A percentile compares a stretch with the other conserved stretches of the same genome.
phyloP scores from a whole-genome alignment of 345 rosid species.

The Triadica sebifera region DNA sequence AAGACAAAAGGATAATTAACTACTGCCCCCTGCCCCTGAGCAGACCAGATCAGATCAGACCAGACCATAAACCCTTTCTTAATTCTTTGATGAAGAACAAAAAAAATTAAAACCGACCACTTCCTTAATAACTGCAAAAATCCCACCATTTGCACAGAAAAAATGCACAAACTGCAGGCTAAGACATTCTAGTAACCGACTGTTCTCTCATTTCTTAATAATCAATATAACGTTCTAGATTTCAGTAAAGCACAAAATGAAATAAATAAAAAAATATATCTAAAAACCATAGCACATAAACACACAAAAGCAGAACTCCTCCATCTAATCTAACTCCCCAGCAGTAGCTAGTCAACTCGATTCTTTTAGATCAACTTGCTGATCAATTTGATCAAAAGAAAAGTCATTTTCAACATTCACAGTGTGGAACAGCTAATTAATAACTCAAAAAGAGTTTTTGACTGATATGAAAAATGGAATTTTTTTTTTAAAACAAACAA shows the following conservation, averaged over 20 bases:
- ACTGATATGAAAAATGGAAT: not conserved
- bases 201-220: slow-evolving; percentile 9
- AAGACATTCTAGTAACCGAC: slow-evolving; percentile 34
- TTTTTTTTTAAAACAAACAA: not conserved
- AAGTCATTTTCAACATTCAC: not conserved
- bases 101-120: slow-evolving; percentile 51
- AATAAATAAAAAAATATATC: slow-evolving; percentile 16
- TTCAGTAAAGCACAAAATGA: slow-evolving; percentile 44
- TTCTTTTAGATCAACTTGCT: not conserved
- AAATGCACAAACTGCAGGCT: slow-evolving; percentile 9
- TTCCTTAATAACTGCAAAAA: slow-evolving; percentile 42
- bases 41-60: not conserved
- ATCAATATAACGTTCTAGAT: slow-evolving; percentile 38
- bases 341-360: no score
- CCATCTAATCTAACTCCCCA: not conserved
- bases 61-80: not conserved
- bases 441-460: not conserved
- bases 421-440: not conserved
- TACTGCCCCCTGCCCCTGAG: no score
- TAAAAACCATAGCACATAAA: not conserved
- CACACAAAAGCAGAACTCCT: not conserved
- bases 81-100: slow-evolving; percentile 11
- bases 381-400: not conserved
- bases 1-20: not conserved
- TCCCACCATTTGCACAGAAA: slow-evolving; percentile 23